Conservation (phyloP, 1,139 yeast species). For the Geotrichum klebahnii region DNA sequence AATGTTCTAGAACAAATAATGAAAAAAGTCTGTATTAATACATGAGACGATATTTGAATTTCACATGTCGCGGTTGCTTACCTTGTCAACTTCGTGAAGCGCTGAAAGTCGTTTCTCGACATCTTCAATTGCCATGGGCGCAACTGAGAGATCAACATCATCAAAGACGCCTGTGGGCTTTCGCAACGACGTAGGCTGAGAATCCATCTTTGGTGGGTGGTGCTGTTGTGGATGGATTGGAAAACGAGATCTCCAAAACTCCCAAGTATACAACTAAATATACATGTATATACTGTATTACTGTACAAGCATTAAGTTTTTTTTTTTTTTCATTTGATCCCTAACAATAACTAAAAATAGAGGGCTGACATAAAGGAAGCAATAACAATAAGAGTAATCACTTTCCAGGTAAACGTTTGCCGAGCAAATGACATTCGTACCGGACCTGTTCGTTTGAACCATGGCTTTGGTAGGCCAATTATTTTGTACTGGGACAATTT, state of each 20-base stretch:
- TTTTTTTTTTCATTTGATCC: too few relatives aligned
- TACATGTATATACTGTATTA: background rate
- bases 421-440: slow-evolving; percentile 36
- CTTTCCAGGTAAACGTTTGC: background rate
- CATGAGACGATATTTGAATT: background rate
- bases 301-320: too few relatives aligned
- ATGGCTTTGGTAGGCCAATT: slow-evolving; percentile 1
- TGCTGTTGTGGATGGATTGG: background rate
- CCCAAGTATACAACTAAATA: background rate
- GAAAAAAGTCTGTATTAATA: background rate
- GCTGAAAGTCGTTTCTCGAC: slow-evolving; percentile 41
- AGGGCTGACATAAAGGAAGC: background rate
- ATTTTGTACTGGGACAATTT: slow-evolving; percentile 8
- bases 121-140: slow-evolving; percentile 36
- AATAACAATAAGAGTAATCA: background rate
- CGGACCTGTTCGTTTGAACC: slow-evolving; percentile 27
- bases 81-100: slow-evolving; percentile 41
- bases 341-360: background rate
- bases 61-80: slow-evolving; percentile 19
- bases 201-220: background rate
- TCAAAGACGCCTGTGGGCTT: slow-evolving; percentile 24
- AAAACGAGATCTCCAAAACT: background rate
- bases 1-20: slow-evolving; percentile 32
- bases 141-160: slow-evolving; percentile 29
- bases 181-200: background rate